Evolutionary conservation across 2,329 filamentous ascomycete genomes (phyloP).

Genomic region (Xylariaceae sp.): DNA sequence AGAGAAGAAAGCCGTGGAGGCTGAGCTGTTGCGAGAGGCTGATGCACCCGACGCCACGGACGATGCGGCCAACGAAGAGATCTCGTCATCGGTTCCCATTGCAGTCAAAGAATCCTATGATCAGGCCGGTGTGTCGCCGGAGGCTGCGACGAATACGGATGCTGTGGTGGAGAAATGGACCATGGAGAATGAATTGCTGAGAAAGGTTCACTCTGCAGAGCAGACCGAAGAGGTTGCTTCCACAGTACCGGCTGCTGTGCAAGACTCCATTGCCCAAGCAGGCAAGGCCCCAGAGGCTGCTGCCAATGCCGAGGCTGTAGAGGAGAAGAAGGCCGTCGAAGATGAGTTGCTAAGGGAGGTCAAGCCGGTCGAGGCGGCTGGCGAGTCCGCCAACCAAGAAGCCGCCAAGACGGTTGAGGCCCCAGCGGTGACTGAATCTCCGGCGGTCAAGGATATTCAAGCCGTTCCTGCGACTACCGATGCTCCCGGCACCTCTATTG

Average conservation of each 20-base stretch:
- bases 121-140: slow-evolving; percentile 57
- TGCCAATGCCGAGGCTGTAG: slow-evolving; percentile 60
- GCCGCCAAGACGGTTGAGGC: slow-evolving; percentile 8
- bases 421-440: slow-evolving; percentile 14
- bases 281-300: slow-evolving; percentile 65
- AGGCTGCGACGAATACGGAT: slow-evolving; percentile 62
- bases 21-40: slow-evolving; percentile 64
- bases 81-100: slow-evolving; percentile 47
- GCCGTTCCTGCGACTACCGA: slow-evolving; percentile 13
- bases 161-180: slow-evolving; percentile 71
- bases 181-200: slow-evolving; percentile 67
- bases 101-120: slow-evolving; percentile 54
- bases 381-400: slow-evolving; percentile 23
- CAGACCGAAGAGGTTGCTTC: slow-evolving; percentile 41
- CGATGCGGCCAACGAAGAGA: slow-evolving; percentile 31
- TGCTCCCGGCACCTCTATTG: slow-evolving; percentile 9
- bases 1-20: slow-evolving; percentile 70
- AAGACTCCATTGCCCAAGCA: slow-evolving; percentile 52
- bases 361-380: slow-evolving; percentile 36
- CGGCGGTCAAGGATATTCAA: slow-evolving; percentile 11
- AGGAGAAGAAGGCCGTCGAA: slow-evolving; percentile 72
- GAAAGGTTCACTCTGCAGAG: slow-evolving; percentile 49
- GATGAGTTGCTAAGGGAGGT: slow-evolving; percentile 64
- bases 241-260: slow-evolving; percentile 50
- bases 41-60: slow-evolving; percentile 35